Evolutionary conservation across 768 basidiomycete genomes (phyloP).

Genomic region (Suillus alpinus): DNA sequence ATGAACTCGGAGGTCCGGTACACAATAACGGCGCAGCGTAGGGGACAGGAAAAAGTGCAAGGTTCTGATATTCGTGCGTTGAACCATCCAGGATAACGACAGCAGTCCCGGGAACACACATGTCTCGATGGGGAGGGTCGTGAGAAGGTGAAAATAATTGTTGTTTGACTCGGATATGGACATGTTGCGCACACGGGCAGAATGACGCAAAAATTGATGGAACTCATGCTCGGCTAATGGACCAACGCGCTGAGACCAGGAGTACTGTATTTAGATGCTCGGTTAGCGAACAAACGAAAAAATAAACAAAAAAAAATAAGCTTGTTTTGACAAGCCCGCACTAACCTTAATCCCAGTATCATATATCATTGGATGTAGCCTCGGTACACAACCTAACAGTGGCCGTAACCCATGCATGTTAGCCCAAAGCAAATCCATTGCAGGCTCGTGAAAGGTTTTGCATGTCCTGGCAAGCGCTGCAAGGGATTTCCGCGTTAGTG

Average conservation of each 20-base stretch:
- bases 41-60: neutral
- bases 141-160: neutral
- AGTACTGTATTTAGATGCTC: neutral
- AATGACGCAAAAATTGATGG: neutral
- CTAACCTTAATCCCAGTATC: neutral
- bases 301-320: neutral
- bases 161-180: neutral
- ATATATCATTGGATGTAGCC: neutral
- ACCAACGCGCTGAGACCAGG: neutral
- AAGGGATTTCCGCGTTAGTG: neutral
- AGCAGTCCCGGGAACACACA: neutral
- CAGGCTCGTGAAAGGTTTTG: slow-evolving; percentile 3
- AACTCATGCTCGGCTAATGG: neutral
- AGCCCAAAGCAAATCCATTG: slow-evolving; percentile 4
- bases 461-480: slow-evolving; percentile 4
- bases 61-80: neutral
- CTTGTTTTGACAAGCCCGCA: neutral
- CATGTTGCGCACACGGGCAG: neutral
- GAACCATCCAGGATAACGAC: neutral
- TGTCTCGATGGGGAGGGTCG: neutral
- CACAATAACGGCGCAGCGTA: neutral
- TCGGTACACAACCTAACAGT: neutral
- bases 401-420: neutral
- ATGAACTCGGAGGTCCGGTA: too few relatives aligned
- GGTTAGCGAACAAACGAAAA: neutral